A percentile compares a stretch with the other conserved stretches of the same genome.
Evolutionary conservation across 805 yeast species (phyloP).

Genomic region (Candida insectorum): DNA sequence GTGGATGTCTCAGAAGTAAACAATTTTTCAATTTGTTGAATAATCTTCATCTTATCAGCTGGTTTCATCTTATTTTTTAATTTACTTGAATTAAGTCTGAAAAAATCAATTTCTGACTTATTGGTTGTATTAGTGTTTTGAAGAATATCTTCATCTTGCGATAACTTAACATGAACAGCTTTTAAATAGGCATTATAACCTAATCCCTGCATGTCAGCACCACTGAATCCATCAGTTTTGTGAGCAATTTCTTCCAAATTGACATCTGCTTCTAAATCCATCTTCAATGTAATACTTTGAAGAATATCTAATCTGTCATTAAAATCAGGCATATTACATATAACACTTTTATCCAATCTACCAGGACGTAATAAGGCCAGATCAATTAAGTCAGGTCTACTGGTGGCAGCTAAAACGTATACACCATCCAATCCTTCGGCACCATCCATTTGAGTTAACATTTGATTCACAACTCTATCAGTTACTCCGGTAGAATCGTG

Average conservation of each 20-base stretch:
- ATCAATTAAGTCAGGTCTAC: slow-evolving; percentile 93
- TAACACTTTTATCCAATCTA: slow-evolving; percentile 84
- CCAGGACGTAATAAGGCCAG: slow-evolving; percentile 95
- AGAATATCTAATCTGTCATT: slow-evolving; percentile 76
- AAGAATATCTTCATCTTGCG: slow-evolving; percentile 30
- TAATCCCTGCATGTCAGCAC: slow-evolving; percentile 92
- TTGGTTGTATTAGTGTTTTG: slow-evolving; percentile 12
- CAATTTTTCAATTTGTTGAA: slow-evolving; percentile 42
- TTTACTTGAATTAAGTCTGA: slow-evolving; percentile 36
- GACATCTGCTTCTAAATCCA: slow-evolving; percentile 53
- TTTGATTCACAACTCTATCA: slow-evolving; percentile 94
- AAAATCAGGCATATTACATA: slow-evolving; percentile 80
- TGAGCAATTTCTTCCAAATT: slow-evolving; percentile 53
- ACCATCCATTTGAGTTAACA: slow-evolving; percentile 98
- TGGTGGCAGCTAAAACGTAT: slow-evolving; percentile 92
- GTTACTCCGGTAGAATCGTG: slow-evolving; percentile 98
- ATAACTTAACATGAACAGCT: slow-evolving; percentile 74
- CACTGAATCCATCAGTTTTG: slow-evolving; percentile 74
- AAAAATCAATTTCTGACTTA: slow-evolving; percentile 31
- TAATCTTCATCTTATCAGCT: slow-evolving; percentile 37
- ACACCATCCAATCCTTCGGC: slow-evolving; percentile 98
- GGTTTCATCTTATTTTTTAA: slow-evolving; percentile 29
- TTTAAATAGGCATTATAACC: slow-evolving; percentile 87
- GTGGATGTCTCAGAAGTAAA: slow-evolving; percentile 14
- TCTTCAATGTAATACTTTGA: slow-evolving; percentile 52